Percentiles rank a stretch among this genome's conserved stretches.
These are phyloP conservation scores for Pseudocercospora musae DNA, from an alignment of 2,329 filamentous ascomycete species.

Conservation along the genomic window DNA sequence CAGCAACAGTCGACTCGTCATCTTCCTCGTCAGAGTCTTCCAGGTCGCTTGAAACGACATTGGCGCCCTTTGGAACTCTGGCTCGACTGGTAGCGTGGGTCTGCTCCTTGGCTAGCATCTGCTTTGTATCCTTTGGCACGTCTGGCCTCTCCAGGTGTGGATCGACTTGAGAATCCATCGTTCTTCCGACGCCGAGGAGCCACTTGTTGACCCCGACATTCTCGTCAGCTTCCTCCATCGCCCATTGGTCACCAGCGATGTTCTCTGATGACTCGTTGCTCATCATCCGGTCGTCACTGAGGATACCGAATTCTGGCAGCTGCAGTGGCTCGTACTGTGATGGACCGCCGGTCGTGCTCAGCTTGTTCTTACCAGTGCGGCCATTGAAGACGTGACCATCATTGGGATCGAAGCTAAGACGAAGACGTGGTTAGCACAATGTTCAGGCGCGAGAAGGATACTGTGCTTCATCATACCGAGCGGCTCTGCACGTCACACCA, in stretches of 20 bases:
- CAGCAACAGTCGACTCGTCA: not conserved
- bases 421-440: not conserved
- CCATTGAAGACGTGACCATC: conserved; percentile 28
- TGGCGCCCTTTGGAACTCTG: conserved; percentile 20
- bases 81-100: conserved; percentile 14
- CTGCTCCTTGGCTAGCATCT: conserved; percentile 14
- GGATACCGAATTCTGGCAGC: conserved; percentile 6
- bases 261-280: not conserved
- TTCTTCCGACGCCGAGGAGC: conserved; percentile 26
- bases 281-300: conserved; percentile 10
- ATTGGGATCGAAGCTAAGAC: not conserved
- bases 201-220: conserved; percentile 22
- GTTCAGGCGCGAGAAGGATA: not conserved
- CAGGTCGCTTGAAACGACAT: conserved; percentile 6
- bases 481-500: conserved; percentile 23
- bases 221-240: conserved; percentile 13
- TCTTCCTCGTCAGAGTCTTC: conserved; percentile 10
- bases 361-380: conserved; percentile 13
- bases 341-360: not conserved
- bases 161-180: conserved; percentile 10
- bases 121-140: conserved; percentile 24
- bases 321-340: conserved; percentile 4
- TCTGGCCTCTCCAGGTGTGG: conserved; percentile 16
- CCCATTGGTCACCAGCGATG: conserved; percentile 8
- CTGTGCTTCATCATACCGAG: conserved; percentile 10